Evolutionary conservation across 306 rosid genomes (phyloP), one percentile per base, ranked within the genome.

Genomic region (Vicia villosa): DNA sequence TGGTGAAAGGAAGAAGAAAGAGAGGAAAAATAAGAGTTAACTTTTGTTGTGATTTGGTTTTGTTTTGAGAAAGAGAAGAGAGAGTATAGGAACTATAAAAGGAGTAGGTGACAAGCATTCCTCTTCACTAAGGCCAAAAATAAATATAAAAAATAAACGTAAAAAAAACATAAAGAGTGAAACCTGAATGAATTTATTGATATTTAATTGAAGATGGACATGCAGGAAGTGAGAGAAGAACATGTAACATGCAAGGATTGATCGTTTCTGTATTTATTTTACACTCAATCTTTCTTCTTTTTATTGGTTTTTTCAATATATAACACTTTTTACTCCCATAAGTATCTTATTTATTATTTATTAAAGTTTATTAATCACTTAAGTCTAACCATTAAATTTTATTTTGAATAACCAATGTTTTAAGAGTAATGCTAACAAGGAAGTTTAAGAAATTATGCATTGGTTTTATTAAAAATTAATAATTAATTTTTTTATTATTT

Each of bases 101-200:
- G 83, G 86, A 82, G 94, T 89, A 86, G 90, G 87, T 84, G 78
- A 84, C 91, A 81, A 85, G 96, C 96, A 79, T 73, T 79, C 88
- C 85, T 85, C 96, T 14, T 26, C 85, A 72, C 94, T 86, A 59
- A 77, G 83, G 72, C 8, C 68, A 66, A 70, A 70, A 70, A 10
- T 20, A 36, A 30, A 61, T 28, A 37, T 63, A 42, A 63, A 50
- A 67, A 74, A 45, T 22, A 64, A 43, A 56, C 62, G 37, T 56
- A 56, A 56, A 4, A 69, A 57, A 22, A 43, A 26, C 36, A 64
- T 37, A 43, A 32, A 24, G 42, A 52, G 49, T 11, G 59, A 68
- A 50, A n/a, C 11, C 7, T 52, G 58, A 43, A 20, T 56, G 55
- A 70, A 75, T 75, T 76, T 60, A 67, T 67, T 75, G 79, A 22